Conservation (phyloP, 208 protist species). For the Trichomonas vaginalis region DNA sequence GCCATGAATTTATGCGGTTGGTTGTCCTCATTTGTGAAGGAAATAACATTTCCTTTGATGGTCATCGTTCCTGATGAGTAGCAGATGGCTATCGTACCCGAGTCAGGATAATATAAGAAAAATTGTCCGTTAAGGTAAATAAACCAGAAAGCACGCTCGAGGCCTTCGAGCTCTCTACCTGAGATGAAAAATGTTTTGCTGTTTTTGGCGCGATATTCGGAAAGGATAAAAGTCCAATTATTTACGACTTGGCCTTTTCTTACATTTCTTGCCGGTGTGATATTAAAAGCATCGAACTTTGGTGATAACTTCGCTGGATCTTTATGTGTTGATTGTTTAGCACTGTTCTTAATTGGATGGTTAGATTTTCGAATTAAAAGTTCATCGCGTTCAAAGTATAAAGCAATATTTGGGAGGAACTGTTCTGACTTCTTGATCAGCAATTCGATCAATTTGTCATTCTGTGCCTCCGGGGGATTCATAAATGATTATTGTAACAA, state of each 20-base stretch:
- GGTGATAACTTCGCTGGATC: not conserved
- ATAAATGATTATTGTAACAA: not conserved
- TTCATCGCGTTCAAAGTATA: not conserved
- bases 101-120: not conserved
- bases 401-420: not conserved
- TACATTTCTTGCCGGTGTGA: not conserved
- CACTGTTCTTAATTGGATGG: not conserved
- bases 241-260: not conserved
- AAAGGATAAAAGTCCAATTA: not conserved
- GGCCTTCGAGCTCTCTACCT: not conserved
- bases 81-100: not conserved
- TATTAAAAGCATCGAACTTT: not conserved
- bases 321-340: not conserved
- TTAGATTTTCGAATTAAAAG: not conserved
- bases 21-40: not conserved
- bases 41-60: not conserved
- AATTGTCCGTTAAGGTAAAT: not conserved
- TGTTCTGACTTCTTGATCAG: not conserved
- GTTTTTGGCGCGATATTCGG: not conserved
- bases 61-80: not conserved
- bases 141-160: not conserved
- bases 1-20: not conserved
- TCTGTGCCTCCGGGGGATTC: not conserved
- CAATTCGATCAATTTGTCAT: not conserved
- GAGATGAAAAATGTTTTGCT: not conserved